Base-by-base conservation (phyloP, 2,329 filamentous ascomycete genomes). In the Ophiostoma quercus region DNA sequence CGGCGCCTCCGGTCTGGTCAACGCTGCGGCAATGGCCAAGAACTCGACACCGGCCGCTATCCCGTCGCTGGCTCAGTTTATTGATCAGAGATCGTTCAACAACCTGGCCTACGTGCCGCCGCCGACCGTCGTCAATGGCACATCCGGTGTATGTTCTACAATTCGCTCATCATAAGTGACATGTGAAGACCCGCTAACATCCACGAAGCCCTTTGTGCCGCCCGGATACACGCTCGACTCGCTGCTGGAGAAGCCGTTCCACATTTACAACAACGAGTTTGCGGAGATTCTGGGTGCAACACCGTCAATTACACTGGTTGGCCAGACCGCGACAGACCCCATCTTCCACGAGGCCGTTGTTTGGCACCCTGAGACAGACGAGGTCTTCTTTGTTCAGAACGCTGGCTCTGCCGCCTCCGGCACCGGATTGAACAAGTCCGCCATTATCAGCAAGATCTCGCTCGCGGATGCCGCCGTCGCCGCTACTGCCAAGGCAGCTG, bases 301-400 rank as follows among this genome's bases (percentile, higher is more conserved):
- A 54, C 84, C 85, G 0, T 82, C 82, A 0, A 74, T 86, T 71
- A 84, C 84, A 0, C 76, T 85, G 16, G 79, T 85, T 8, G 83
- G 82, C 1, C 77, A 80, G 4, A 79, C 81, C 0, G 79, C 77
- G 0, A 16, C 75, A 0, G 79, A 85, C 66, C 83, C 83, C 0
- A 73, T 84, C 5, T 87, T 85, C 63, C 85, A 87, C 69, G 85
- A 87, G 73, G 85, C 84, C 7, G 82, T 84, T 11, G 80, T 85
- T 0, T 87, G 83, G 83, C 78, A 78, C 60, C 77, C 78, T 2
- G 79, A 79, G 0, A 84, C 82, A 0, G 81, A 85, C 25, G 84
- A 85, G 71, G 78, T 85, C 57, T 85, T 86, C 73, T 86, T 86
- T 57, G 83, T 81, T 0, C 83, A 86, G 69, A 84, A 84, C 62